These are phyloP conservation scores for Lyophyllum shimeji DNA, from an alignment of 768 basidiomycete genomes.

Conservation along the genomic window DNA sequence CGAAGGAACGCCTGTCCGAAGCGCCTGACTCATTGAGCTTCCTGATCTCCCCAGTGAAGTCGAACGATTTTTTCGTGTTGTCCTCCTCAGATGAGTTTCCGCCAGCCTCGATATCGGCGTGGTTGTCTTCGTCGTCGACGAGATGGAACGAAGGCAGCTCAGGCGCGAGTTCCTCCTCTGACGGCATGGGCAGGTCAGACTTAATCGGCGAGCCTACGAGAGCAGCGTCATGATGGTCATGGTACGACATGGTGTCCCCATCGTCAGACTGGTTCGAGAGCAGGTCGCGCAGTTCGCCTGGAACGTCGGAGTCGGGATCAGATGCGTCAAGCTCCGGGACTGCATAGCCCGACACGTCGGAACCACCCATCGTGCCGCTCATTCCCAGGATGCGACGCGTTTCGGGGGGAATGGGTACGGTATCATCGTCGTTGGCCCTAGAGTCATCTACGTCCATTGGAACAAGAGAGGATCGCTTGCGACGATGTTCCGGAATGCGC, in stretches of 20 bases:
- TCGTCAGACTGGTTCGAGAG: conserved; percentile 40
- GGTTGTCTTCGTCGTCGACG: conserved; percentile 43
- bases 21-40: conserved; percentile 69
- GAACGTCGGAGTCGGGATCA: conserved; percentile 80
- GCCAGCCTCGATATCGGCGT: conserved; percentile 39
- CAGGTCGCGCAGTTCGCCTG: conserved; percentile 70
- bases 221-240: conserved; percentile 20
- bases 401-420: conserved; percentile 44
- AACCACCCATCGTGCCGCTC: conserved; percentile 67
- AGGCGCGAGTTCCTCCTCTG: conserved; percentile 19
- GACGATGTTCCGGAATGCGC: conserved; percentile 24
- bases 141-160: conserved; percentile 42
- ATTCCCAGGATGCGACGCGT: conserved; percentile 60
- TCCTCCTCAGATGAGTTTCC: conserved; percentile 52
- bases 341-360: conserved; percentile 43
- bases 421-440: conserved; percentile 13
- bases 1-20: conserved; percentile 71
- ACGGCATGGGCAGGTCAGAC: conserved; percentile 33
- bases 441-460: conserved; percentile 18
- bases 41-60: conserved; percentile 79
- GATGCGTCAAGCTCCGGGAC: conserved; percentile 49
- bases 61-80: conserved; percentile 78
- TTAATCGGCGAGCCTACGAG: conserved; percentile 45
- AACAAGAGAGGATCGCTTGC: conserved; percentile 24
- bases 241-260: conserved; percentile 39